phyloP scores from a whole-genome alignment of 2,329 filamentous ascomycete species.

The Hymenotorrendiella dingleyae region DNA sequence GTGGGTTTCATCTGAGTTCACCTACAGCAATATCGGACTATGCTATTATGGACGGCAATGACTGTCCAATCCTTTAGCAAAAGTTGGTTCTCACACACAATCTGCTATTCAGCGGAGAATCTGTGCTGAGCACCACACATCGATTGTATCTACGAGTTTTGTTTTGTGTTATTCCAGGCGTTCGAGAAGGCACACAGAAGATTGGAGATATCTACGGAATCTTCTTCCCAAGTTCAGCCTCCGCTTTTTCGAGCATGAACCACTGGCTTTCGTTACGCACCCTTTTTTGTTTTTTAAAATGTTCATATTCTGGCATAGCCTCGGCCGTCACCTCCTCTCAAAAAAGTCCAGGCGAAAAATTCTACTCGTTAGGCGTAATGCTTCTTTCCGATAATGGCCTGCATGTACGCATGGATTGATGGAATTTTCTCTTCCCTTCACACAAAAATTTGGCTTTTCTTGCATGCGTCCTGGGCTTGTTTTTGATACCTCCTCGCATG shows the following conservation, averaged over 20 bases:
- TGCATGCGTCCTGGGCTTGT: slow-evolving; percentile 8
- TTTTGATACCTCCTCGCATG: slow-evolving; percentile 10
- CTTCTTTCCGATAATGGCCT: slow-evolving; percentile 15
- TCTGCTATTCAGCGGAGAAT: slow-evolving; percentile 18
- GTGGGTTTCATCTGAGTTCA: background rate
- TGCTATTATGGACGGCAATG: slow-evolving; percentile 6
- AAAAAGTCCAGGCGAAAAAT: slow-evolving; percentile 20
- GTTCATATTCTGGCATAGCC: slow-evolving; percentile 26
- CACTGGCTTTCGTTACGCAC: slow-evolving; percentile 19
- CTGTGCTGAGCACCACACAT: slow-evolving; percentile 19
- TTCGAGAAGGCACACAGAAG: slow-evolving; percentile 28
- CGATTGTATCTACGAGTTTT: slow-evolving; percentile 29
- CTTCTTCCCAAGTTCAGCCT: slow-evolving; percentile 18
- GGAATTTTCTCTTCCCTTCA: slow-evolving; percentile 7
- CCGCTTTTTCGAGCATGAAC: slow-evolving; percentile 16
- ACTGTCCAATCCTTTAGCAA: slow-evolving; percentile 8
- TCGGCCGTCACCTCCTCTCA: slow-evolving; percentile 10
- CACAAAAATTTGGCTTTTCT: slow-evolving; percentile 17
- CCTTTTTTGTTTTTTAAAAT: slow-evolving; percentile 23
- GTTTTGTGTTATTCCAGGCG: slow-evolving; percentile 25
- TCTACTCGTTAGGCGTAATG: slow-evolving; percentile 18
- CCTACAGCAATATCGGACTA: slow-evolving; percentile 1
- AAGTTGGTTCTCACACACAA: slow-evolving; percentile 2
- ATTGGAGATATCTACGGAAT: slow-evolving; percentile 28
- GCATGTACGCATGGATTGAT: slow-evolving; percentile 19